These are phyloP conservation scores for Starmerella scarabaei DNA, from an alignment of 805 yeast species.

Conservation along the genomic window DNA sequence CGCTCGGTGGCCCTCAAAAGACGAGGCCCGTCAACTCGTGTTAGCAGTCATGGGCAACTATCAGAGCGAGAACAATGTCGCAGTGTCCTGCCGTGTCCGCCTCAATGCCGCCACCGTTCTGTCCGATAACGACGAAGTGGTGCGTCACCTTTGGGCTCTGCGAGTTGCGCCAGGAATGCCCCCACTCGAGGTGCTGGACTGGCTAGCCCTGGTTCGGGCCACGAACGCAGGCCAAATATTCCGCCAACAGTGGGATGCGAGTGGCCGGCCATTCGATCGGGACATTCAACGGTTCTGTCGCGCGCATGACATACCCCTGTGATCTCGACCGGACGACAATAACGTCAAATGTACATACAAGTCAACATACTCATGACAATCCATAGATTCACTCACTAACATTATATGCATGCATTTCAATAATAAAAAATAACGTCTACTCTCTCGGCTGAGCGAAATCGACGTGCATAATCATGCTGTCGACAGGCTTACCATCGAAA, in stretches of 20 bases:
- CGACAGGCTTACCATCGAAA: slow-evolving; percentile 84
- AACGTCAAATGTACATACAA: too few relatives aligned
- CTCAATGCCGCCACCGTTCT: slow-evolving; percentile 17
- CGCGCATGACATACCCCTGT: neutral
- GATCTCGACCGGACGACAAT: too few relatives aligned
- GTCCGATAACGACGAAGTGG: slow-evolving; percentile 4
- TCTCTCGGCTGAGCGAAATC: slow-evolving; percentile 29
- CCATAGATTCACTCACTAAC: neutral
- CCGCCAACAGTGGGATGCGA: slow-evolving; percentile 8
- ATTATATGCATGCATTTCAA: neutral
- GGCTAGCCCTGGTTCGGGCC: slow-evolving; percentile 21
- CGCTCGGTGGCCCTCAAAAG: slow-evolving; percentile 9
- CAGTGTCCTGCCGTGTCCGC: slow-evolving; percentile 19
- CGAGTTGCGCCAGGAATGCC: slow-evolving; percentile 6
- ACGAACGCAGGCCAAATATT: slow-evolving; percentile 9
- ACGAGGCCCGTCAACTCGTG: slow-evolving; percentile 10
- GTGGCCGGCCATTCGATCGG: slow-evolving; percentile 12
- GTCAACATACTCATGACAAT: neutral
- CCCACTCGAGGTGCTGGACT: slow-evolving; percentile 14
- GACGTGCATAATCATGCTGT: slow-evolving; percentile 59
- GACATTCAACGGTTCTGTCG: slow-evolving; percentile 9
- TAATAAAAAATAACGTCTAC: slow-evolving; percentile 1
- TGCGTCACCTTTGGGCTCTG: slow-evolving; percentile 12
- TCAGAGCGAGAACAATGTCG: slow-evolving; percentile 2
- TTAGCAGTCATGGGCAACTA: slow-evolving; percentile 13